Percentiles rank a stretch among this genome's conserved stretches.
These are phyloP conservation scores for Alternaria sp. DNA, from an alignment of 2,329 filamentous ascomycete species.

Conservation along the genomic window DNA sequence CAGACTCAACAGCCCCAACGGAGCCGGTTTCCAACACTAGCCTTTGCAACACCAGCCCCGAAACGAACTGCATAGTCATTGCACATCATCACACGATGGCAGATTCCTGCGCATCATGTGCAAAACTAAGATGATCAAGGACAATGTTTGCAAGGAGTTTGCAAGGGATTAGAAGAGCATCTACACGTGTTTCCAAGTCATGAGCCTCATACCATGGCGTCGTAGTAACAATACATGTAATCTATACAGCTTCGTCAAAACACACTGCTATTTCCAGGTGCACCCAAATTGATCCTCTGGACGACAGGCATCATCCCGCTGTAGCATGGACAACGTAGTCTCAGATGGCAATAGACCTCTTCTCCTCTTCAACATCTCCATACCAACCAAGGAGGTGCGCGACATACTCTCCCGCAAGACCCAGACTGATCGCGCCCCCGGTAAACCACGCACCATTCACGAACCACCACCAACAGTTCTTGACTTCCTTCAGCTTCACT, in stretches of 20 bases:
- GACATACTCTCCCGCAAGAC: constrained; percentile 62
- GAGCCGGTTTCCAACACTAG: too few relatives aligned
- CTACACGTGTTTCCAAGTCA: neutral
- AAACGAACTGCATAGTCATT: too few relatives aligned
- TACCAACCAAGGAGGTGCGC: constrained; percentile 36
- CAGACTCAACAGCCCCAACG: too few relatives aligned
- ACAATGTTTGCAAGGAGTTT: too few relatives aligned
- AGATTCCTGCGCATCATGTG: too few relatives aligned
- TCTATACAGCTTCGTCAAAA: neutral
- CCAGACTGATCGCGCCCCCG: constrained; percentile 63
- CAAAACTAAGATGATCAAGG: too few relatives aligned
- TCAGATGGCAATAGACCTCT: neutral
- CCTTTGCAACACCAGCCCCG: too few relatives aligned
- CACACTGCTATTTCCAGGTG: too few relatives aligned
- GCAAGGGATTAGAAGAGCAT: neutral
- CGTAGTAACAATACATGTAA: neutral
- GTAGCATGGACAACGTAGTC: rapidly evolving
- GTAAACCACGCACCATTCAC: constrained; percentile 67
- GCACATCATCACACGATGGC: too few relatives aligned
- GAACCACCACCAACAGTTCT: constrained; percentile 70
- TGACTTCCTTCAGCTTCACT: constrained; percentile 63
- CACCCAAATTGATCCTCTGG: neutral
- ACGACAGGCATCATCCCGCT: neutral
- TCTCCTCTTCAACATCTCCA: constrained; percentile 14
- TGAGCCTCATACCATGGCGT: neutral